A percentile compares a stretch with the other conserved stretches of the same genome.
Conservation (phyloP, 306 rosid species). For the Sicyos edulis region DNA sequence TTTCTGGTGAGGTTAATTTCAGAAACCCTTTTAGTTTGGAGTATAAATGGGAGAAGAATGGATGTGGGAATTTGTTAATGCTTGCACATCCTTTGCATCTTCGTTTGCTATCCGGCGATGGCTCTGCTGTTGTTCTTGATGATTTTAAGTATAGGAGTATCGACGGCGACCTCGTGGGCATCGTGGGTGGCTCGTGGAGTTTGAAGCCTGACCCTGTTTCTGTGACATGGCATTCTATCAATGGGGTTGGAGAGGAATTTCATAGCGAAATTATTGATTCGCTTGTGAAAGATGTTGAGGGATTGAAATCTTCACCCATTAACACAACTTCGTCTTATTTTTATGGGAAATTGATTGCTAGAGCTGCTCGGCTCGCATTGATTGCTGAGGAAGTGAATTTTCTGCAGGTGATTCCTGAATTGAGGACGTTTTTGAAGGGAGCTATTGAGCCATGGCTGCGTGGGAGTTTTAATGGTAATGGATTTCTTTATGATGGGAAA, state of each 20-base stretch:
- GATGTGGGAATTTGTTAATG: slow-evolving; percentile 61
- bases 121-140: slow-evolving; percentile 34
- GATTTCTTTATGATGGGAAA: slow-evolving; percentile 55
- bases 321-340: slow-evolving; percentile 41
- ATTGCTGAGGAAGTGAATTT: slow-evolving; percentile 73
- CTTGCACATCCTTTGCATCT: slow-evolving; percentile 87
- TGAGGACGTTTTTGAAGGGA: slow-evolving; percentile 50
- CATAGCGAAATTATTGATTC: slow-evolving; percentile 45
- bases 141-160: slow-evolving; percentile 63
- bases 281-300: slow-evolving; percentile 51
- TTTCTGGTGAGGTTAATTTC: slow-evolving; percentile 55
- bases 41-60: slow-evolving; percentile 73
- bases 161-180: slow-evolving; percentile 86
- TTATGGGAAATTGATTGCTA: slow-evolving; percentile 66
- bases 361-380: slow-evolving; percentile 80
- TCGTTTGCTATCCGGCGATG: slow-evolving; percentile 34
- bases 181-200: slow-evolving; percentile 71
- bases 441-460: slow-evolving; percentile 77
- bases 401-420: slow-evolving; percentile 46
- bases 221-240: slow-evolving; percentile 68
- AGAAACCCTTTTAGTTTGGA: slow-evolving; percentile 50
- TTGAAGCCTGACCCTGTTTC: slow-evolving; percentile 51
- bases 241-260: slow-evolving; percentile 44
- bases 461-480: slow-evolving; percentile 70
- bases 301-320: slow-evolving; percentile 33